These are phyloP conservation scores for Silene uniflora DNA, from an alignment of 148 eudicot species.

Conservation along the genomic window DNA sequence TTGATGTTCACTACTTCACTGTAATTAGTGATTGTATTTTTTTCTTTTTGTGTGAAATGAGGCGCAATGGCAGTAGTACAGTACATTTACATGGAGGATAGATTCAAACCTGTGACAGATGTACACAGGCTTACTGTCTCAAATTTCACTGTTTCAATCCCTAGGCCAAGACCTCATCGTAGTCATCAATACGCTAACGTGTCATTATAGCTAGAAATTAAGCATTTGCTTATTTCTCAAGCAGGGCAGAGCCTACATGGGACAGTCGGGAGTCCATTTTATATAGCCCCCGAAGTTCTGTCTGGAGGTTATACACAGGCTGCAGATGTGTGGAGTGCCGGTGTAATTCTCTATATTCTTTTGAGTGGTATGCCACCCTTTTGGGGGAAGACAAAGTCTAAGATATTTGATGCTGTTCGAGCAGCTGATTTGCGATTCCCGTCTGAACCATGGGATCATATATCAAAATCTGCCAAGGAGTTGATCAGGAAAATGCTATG, in stretches of 20 bases:
- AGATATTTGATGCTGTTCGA: slow-evolving; percentile 79
- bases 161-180: no score
- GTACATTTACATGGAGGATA: no score
- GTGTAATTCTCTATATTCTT: slow-evolving; percentile 89
- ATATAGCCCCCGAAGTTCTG: slow-evolving; percentile 93
- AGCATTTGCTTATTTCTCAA: slow-evolving; percentile 26
- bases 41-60: no score
- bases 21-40: background rate
- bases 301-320: slow-evolving; percentile 76
- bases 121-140: no score
- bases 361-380: slow-evolving; percentile 88
- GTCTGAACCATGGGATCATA: slow-evolving; percentile 56
- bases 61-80: no score
- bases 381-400: slow-evolving; percentile 83
- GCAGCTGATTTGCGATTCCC: slow-evolving; percentile 76
- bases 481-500: slow-evolving; percentile 74
- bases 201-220: slow-evolving; percentile 13
- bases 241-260: slow-evolving; percentile 78
- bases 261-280: slow-evolving; percentile 90
- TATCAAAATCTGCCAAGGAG: slow-evolving; percentile 68
- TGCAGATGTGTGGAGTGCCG: slow-evolving; percentile 94
- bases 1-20: slow-evolving; percentile 11
- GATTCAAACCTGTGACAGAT: no score
- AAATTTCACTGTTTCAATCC: no score
- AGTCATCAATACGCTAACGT: background rate